Evolutionary conservation across 805 yeast genomes (phyloP), one percentile per base, ranked within the genome.

Genomic region (Kurtzmaniella cleridarum): DNA sequence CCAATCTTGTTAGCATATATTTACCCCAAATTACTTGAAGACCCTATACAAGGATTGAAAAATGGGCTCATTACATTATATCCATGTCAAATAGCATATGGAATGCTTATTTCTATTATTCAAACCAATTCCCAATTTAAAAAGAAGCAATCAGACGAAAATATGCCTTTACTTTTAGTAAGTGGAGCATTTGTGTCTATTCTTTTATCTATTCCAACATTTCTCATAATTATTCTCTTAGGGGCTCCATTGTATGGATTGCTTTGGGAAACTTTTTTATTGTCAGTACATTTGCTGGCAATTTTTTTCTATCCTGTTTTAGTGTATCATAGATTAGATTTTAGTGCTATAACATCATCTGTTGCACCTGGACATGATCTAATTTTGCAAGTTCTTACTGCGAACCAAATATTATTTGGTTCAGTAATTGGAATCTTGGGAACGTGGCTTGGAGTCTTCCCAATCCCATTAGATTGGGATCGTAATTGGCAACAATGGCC

Each of bases 401-500:
- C 45, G 17, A 55, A 65, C 42, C 57, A 52, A 12, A 47, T 60
- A 2, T 48, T 67, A 27, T 48, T 57, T 7, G 46, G 62, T 13
- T 42, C 57, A 15, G 49, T 62, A n/a, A 39, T 53, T 32, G 49
- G 55, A 2, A 31, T 62, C 1, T 42, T 83, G 9, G 96, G 96
- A 1, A 79, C 90, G 5, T 91, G 98, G 98, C 48, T 88, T 1
- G 97, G 98, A 12, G 96, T 91, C 2, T 60, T 86, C 28, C 98
- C 95, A 1, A 89, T 93, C 42, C 97, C 98, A 0, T 69, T 93
- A 42, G 98, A 91, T 60, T 91, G 98, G 98, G 98, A 91, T 57
- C 73, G 98, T 51, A 86, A 84, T 18, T 91, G 98, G 98, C 98
- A 91, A 60, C 74, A 71, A 38, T 91, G 96, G 95, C 98, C 98